phyloP scores from a whole-genome alignment of 176 grass and related monocot species.

The Phoenix roebelenii region DNA sequence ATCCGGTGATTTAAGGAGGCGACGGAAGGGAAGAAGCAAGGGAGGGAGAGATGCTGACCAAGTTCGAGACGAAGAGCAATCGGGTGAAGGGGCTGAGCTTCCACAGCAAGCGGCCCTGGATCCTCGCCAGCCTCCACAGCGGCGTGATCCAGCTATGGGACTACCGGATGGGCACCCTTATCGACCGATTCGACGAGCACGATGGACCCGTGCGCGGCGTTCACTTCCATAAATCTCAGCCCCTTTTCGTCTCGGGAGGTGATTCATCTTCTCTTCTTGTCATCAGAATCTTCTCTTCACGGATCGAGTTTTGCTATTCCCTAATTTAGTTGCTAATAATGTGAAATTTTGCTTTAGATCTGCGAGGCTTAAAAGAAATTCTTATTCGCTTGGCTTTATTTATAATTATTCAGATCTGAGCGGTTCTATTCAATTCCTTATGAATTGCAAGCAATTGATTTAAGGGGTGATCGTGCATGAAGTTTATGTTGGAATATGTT shows the following conservation, averaged over 20 bases:
- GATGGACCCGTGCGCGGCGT: conserved; percentile 78
- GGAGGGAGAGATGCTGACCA: conserved; percentile 70
- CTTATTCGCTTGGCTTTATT: conserved; percentile 11
- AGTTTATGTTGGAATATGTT: no score
- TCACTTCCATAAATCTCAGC: conserved; percentile 93
- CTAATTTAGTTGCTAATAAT: no score
- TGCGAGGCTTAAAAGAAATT: no score
- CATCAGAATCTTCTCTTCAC: not conserved
- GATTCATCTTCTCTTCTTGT: conserved; percentile 6
- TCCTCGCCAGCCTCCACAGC: conserved; percentile 84
- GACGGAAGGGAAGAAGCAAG: not conserved
- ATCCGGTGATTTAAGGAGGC: not conserved
- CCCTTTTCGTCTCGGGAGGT: conserved; percentile 99
- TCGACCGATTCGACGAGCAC: conserved; percentile 93
- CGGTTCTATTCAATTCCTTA: no score
- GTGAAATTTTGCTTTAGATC: no score
- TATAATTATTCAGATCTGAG: conserved; percentile 12
- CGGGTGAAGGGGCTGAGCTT: conserved; percentile 97
- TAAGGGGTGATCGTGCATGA: no score
- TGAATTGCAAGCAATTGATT: no score
- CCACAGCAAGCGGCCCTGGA: conserved; percentile 78
- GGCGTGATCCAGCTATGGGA: conserved; percentile 93
- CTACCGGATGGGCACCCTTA: conserved; percentile 85
- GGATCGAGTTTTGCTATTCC: no score
- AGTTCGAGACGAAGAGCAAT: conserved; percentile 99